These are phyloP conservation scores for Pontederia paniculata DNA, from an alignment of 176 grass and related monocot species.

Conservation along the genomic window DNA sequence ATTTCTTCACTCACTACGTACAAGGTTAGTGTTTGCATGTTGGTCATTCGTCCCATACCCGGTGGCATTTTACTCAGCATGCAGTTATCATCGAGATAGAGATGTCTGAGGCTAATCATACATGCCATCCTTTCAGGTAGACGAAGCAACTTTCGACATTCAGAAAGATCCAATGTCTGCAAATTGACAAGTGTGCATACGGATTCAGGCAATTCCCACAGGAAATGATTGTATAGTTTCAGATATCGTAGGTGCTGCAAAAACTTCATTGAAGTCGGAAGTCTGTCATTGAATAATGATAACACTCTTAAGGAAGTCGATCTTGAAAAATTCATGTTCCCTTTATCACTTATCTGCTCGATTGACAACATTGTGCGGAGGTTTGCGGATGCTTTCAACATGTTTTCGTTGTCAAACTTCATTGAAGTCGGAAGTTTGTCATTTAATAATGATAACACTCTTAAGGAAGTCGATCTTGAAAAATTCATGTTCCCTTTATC, in stretches of 20 bases:
- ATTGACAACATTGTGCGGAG: neutral
- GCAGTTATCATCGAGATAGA: neutral
- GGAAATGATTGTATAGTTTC: neutral
- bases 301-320: too few species aligned
- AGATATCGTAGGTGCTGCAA: neutral
- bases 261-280: neutral
- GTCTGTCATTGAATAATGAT: too few species aligned
- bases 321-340: too few species aligned
- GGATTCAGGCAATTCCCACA: too few species aligned
- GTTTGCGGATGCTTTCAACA: neutral
- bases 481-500: too few species aligned
- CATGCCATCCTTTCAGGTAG: constrained; percentile 11
- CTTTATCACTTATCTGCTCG: too few species aligned
- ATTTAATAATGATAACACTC: too few species aligned
- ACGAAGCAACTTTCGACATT: neutral
- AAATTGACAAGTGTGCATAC: too few species aligned
- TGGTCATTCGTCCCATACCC: constrained; percentile 5
- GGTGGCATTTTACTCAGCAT: neutral
- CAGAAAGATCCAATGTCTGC: neutral
- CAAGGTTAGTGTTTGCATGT: constrained; percentile 6
- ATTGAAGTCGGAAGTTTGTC: too few species aligned
- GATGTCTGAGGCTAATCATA: constrained; percentile 6
- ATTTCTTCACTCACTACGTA: constrained; percentile 1
- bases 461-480: too few species aligned
- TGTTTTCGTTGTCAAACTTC: neutral